Percentiles rank a stretch among this genome's conserved stretches.
These are phyloP conservation scores for Athelia sp. DNA, from an alignment of 1,284 basidiomycete species.

Conservation along the genomic window DNA sequence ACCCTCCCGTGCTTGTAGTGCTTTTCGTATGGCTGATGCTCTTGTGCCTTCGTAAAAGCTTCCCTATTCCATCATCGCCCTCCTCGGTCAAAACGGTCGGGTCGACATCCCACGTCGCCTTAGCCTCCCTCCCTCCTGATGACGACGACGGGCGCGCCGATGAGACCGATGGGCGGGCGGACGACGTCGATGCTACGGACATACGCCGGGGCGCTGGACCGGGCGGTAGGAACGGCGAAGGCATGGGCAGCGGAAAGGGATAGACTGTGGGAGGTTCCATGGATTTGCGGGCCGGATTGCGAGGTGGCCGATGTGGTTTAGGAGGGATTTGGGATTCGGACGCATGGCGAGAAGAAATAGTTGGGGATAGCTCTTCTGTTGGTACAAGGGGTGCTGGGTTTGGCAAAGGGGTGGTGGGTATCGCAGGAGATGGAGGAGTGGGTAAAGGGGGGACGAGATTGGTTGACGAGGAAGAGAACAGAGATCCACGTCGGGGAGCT, in stretches of 20 bases:
- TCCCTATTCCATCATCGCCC: background rate
- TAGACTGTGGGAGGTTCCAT: background rate
- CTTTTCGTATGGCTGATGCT: background rate
- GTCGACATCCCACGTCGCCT: background rate
- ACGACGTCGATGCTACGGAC: too few species aligned
- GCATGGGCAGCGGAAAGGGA: too few species aligned
- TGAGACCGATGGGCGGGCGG: too few species aligned
- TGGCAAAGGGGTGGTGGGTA: too few species aligned
- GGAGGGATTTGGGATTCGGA: background rate
- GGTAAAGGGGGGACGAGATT: background rate
- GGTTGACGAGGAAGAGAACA: background rate
- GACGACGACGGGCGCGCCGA: background rate
- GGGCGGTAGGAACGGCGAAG: too few species aligned
- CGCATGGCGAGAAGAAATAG: background rate
- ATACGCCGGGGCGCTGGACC: too few species aligned
- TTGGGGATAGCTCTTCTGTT: background rate
- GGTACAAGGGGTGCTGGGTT: too few species aligned
- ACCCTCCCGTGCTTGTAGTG: background rate
- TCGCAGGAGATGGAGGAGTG: too few species aligned
- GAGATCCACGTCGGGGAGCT: background rate
- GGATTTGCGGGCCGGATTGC: background rate
- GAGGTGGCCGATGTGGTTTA: background rate
- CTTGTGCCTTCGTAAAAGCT: background rate
- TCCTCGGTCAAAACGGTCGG: background rate
- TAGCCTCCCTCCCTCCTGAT: background rate